These are phyloP conservation scores for thale cress (Arabidopsis thaliana) DNA, from an alignment of 345 rosid genomes.

Conservation along the genomic window DNA sequence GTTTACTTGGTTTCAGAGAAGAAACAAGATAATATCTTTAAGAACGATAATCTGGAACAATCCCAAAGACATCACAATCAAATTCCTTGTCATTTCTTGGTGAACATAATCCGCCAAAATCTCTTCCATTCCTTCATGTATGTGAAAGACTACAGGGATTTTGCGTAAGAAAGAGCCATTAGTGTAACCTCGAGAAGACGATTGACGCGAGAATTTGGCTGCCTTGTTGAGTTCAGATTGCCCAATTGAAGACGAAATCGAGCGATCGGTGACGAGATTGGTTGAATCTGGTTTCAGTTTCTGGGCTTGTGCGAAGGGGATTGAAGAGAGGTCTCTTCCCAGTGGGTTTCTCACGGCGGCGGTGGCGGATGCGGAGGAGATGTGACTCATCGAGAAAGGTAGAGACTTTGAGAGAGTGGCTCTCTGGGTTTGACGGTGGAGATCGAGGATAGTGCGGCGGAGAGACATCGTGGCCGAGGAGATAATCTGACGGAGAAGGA, in stretches of 20 bases:
- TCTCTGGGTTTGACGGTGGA: slow-evolving; percentile 39
- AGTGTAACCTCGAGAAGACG: slow-evolving; percentile 39
- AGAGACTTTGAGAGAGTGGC: slow-evolving; percentile 14
- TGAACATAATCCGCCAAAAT: slow-evolving; percentile 48
- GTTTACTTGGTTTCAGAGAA: slow-evolving; percentile 19
- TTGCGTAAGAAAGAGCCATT: slow-evolving; percentile 29
- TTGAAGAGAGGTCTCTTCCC: slow-evolving; percentile 37
- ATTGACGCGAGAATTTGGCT: slow-evolving; percentile 7
- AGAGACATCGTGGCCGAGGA: slow-evolving; percentile 37
- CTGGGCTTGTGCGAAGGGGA: slow-evolving; percentile 34
- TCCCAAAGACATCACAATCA: slow-evolving; percentile 43
- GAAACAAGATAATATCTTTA: slow-evolving; percentile 44
- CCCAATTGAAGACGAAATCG: not conserved
- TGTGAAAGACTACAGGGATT: slow-evolving; percentile 31
- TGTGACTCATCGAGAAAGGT: slow-evolving; percentile 32
- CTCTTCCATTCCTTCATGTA: slow-evolving; percentile 43
- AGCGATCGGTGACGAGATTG: slow-evolving; percentile 25
- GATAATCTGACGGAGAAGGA: slow-evolving; percentile 2
- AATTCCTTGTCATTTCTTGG: slow-evolving; percentile 39
- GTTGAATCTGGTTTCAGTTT: slow-evolving; percentile 23
- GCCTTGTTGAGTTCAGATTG: slow-evolving; percentile 21
- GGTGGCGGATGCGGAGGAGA: slow-evolving; percentile 6
- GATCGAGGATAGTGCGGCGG: slow-evolving; percentile 40
- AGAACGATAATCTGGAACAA: slow-evolving; percentile 39
- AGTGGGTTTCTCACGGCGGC: slow-evolving; percentile 23